Conservation (phyloP, 768 basidiomycete genomes). For the Tremella yokohamensis region DNA sequence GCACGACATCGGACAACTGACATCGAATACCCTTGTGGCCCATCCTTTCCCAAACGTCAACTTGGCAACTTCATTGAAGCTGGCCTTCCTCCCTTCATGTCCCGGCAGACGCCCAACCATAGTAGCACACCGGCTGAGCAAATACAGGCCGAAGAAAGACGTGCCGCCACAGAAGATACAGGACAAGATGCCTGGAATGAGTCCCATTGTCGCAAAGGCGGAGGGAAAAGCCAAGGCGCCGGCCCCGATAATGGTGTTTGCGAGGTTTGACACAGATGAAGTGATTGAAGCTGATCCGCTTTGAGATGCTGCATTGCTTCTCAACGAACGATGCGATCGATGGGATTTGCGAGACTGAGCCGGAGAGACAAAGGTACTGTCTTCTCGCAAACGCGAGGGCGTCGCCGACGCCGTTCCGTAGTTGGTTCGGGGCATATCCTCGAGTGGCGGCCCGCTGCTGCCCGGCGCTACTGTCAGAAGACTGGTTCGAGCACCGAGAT, state of each 20-base stretch:
- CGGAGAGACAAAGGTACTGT: background rate
- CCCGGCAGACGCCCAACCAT: constrained; percentile 54
- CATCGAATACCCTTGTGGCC: constrained; percentile 63
- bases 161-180: constrained; percentile 75
- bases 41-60: constrained; percentile 74
- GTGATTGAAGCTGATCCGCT: constrained; percentile 30
- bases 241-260: constrained; percentile 89
- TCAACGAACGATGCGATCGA: background rate
- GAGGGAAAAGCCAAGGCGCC: constrained; percentile 56
- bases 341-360: constrained; percentile 1
- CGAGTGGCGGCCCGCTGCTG: too few species aligned
- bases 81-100: constrained; percentile 43
- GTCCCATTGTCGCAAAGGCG: constrained; percentile 84
- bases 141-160: constrained; percentile 79
- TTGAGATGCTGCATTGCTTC: constrained; percentile 3
- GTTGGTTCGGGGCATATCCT: background rate
- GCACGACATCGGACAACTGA: constrained; percentile 15
- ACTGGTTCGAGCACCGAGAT: too few species aligned
- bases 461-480: too few species aligned
- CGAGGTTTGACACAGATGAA: constrained; percentile 53
- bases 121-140: constrained; percentile 78
- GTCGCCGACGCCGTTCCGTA: background rate
- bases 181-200: constrained; percentile 84
- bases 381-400: background rate
- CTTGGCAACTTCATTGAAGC: constrained; percentile 54